Conservation (phyloP, 2,329 filamentous ascomycete genomes). For the Monosporascus sp. region DNA sequence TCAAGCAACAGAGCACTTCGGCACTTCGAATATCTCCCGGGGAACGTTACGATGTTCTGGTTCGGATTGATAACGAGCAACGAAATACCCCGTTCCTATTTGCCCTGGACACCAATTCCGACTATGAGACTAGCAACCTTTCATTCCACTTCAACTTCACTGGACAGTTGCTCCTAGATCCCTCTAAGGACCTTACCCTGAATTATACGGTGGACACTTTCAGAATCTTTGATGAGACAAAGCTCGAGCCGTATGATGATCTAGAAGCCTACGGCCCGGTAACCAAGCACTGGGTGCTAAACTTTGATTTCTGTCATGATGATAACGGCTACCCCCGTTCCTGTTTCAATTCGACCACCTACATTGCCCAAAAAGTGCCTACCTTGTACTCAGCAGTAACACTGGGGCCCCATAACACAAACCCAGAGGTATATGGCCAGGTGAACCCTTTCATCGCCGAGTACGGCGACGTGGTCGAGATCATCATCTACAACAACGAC, state of each 20-base stretch:
- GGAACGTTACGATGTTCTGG: slow-evolving; percentile 42
- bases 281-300: slow-evolving; percentile 49
- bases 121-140: slow-evolving; percentile 27
- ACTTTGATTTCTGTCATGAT: slow-evolving; percentile 54
- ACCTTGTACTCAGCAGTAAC: slow-evolving; percentile 67
- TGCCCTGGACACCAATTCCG: slow-evolving; percentile 37
- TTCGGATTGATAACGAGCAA: slow-evolving; percentile 33
- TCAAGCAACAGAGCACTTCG: slow-evolving; percentile 28
- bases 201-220: slow-evolving; percentile 28
- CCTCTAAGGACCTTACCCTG: slow-evolving; percentile 18
- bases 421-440: slow-evolving; percentile 36
- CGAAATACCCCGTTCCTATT: slow-evolving; percentile 39
- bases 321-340: slow-evolving; percentile 56
- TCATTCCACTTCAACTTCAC: slow-evolving; percentile 33
- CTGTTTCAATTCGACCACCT: slow-evolving; percentile 61
- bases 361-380: slow-evolving; percentile 63
- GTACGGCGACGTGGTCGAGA: slow-evolving; percentile 36
- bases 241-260: slow-evolving; percentile 51
- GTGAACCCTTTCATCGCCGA: slow-evolving; percentile 36
- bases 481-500: slow-evolving; percentile 46
- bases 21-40: slow-evolving; percentile 37
- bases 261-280: slow-evolving; percentile 44
- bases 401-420: slow-evolving; percentile 37
- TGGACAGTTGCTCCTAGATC: slow-evolving; percentile 36
- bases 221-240: slow-evolving; percentile 57